Base-by-base conservation (phyloP, 2,329 filamentous ascomycete species). In the Ophiostoma perfectum region DNA sequence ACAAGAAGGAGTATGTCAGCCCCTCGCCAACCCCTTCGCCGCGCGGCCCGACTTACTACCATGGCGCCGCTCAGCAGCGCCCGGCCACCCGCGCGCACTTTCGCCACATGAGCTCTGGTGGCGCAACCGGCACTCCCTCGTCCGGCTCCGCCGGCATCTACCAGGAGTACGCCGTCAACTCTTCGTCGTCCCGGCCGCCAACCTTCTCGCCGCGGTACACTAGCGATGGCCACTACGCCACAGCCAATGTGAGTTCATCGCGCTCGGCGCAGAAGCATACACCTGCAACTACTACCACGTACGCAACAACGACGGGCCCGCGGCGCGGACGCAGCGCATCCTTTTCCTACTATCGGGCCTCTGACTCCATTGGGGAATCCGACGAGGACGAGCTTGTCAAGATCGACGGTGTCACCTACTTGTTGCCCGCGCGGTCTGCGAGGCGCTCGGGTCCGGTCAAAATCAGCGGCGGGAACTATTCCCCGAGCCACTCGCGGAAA, bases 211-310 rank as follows among this genome's bases (percentile, higher is more conserved):
- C 85, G 71, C 83, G 85, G 74, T 87, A 85, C 80, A 86, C 83
- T 77, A 87, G 84, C 81, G 82, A 81, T 76, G 85, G 85, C 77
- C 80, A 85, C 76, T 87, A 87, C 81, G 84, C 83, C 79, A 86
- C 85, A 79, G 84, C 83, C 80, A 85, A 87, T 86, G 85, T 87
- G 85, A 87, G 85, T 87, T 78, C 77, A 76, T 76, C 78, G 79
- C 77, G 78, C 77, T 77, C 78, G 77, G 75, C 78, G 75, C 78
- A 78, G 74, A 83, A 83, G 78, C 66, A 69, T 63, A 63, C 60
- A 63, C n/a, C 60, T 63, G 55, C 55, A 60, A 42, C 38, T 39
- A 42, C 60, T 62, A 69, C 64, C n/a, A 49, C 64, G 42, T 27
- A 65, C 52, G 63, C 66, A 39, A 75, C 78, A 78, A 82, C 80